These are phyloP conservation scores for Chytriomyces sp. DNA, from an alignment of 192 early-diverging fungal genomes.

Conservation along the genomic window DNA sequence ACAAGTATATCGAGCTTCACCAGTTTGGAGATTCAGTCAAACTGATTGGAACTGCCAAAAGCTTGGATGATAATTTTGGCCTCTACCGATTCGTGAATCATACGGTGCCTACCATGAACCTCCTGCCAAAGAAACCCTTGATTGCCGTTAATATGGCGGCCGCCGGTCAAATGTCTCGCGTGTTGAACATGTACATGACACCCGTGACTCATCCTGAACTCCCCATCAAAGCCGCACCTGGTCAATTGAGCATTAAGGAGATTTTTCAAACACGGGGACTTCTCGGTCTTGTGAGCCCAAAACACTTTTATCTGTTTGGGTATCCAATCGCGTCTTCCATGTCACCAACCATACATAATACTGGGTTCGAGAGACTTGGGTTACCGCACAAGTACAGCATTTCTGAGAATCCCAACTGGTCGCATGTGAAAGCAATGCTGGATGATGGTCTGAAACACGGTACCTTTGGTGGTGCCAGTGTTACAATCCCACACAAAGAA, in stretches of 20 bases:
- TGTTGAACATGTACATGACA: constrained; percentile 87
- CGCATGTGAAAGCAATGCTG: constrained; percentile 55
- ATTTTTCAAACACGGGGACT: constrained; percentile 75
- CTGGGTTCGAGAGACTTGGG: constrained; percentile 83
- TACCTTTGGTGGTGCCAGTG: constrained; percentile 90
- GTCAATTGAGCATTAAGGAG: constrained; percentile 83
- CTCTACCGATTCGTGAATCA: constrained; percentile 71
- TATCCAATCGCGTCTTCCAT: constrained; percentile 87
- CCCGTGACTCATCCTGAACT: constrained; percentile 90
- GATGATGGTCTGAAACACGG: constrained; percentile 35
- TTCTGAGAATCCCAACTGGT: constrained; percentile 69
- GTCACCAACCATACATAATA: constrained; percentile 92
- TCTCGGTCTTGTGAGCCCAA: constrained; percentile 70
- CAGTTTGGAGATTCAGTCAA: constrained; percentile 84
- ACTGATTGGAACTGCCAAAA: constrained; percentile 81
- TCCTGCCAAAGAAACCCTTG: constrained; percentile 63
- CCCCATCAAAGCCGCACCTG: constrained; percentile 84
- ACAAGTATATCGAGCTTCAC: constrained; percentile 58
- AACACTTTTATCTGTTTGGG: constrained; percentile 86
- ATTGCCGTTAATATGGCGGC: constrained; percentile 96
- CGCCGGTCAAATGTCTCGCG: constrained; percentile 86
- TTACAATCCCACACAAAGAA: constrained; percentile 96
- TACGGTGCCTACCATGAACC: constrained; percentile 45
- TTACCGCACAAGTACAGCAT: constrained; percentile 83
- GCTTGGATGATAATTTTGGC: constrained; percentile 81